phyloP scores from a whole-genome alignment of 176 grass and related monocot genomes.

The Aegilops speltoides region DNA sequence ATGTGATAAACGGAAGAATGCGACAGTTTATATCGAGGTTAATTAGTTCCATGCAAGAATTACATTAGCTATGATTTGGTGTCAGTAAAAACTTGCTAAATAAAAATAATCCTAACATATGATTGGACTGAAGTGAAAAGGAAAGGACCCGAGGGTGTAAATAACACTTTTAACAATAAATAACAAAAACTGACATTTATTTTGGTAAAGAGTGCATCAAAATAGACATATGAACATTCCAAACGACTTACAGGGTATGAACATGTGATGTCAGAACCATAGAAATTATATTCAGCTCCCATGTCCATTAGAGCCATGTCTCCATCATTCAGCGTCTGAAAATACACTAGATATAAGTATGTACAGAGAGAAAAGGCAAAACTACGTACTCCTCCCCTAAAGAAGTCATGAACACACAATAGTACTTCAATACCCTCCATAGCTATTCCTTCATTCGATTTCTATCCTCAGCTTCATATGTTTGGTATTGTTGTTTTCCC shows the following conservation, averaged over 20 bases:
- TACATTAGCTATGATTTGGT: neutral
- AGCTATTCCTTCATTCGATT: neutral
- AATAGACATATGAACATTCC: neutral
- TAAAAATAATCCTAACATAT: constrained; percentile 12
- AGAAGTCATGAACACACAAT: neutral
- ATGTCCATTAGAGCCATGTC: constrained; percentile 92
- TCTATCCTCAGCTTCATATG: neutral
- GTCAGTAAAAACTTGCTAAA: neutral
- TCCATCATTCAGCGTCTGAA: constrained; percentile 76
- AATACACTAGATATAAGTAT: constrained; percentile 28
- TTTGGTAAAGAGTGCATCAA: neutral
- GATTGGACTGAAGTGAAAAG: constrained; percentile 15
- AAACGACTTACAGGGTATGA: constrained; percentile 83
- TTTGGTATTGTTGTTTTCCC: neutral
- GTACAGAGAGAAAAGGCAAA: neutral
- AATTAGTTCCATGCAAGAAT: neutral
- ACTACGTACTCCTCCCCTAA: neutral
- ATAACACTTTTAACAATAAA: constrained; percentile 14
- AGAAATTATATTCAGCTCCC: constrained; percentile 89
- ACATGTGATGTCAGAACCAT: constrained; percentile 97
- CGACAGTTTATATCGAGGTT: neutral
- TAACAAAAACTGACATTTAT: too few relatives aligned
- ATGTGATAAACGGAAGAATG: constrained; percentile 14
- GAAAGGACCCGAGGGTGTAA: constrained; percentile 15
- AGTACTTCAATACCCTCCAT: neutral